These are phyloP conservation scores for Anethum foeniculum DNA, from an alignment of 140 eudicot genomes.

Conservation along the genomic window DNA sequence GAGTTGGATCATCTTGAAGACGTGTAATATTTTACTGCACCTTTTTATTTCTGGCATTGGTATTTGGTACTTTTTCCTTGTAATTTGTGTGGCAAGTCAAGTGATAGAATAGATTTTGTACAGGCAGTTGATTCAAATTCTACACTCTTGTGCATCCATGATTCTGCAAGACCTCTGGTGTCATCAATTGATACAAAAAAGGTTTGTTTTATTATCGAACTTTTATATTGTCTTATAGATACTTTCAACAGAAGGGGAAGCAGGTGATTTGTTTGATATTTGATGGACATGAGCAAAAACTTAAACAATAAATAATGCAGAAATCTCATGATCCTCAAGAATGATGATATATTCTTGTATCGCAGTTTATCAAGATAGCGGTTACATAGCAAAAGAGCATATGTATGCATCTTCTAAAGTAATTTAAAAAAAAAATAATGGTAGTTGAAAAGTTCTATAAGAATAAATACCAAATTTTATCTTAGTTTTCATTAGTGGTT, in stretches of 20 bases:
- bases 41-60: background rate
- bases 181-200: slow-evolving; percentile 56
- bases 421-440: background rate
- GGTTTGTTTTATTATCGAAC: slow-evolving; percentile 30
- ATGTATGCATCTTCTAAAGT: background rate
- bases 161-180: slow-evolving; percentile 97
- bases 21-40: background rate
- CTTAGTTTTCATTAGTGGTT: background rate
- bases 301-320: background rate
- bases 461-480: background rate
- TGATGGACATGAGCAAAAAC: background rate
- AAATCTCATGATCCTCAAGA: background rate
- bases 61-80: background rate
- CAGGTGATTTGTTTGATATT: background rate
- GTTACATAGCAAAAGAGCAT: background rate
- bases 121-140: slow-evolving; percentile 69
- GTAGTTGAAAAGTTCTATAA: background rate
- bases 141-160: slow-evolving; percentile 91
- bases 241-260: background rate
- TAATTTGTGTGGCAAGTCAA: background rate
- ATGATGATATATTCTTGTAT: background rate
- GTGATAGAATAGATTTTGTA: slow-evolving; percentile 12
- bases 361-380: background rate
- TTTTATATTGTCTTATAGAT: background rate
- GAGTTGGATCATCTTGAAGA: background rate